These are phyloP conservation scores for Pythium sp. DNA, from an alignment of 352 stramenopile species.

Conservation along the genomic window DNA sequence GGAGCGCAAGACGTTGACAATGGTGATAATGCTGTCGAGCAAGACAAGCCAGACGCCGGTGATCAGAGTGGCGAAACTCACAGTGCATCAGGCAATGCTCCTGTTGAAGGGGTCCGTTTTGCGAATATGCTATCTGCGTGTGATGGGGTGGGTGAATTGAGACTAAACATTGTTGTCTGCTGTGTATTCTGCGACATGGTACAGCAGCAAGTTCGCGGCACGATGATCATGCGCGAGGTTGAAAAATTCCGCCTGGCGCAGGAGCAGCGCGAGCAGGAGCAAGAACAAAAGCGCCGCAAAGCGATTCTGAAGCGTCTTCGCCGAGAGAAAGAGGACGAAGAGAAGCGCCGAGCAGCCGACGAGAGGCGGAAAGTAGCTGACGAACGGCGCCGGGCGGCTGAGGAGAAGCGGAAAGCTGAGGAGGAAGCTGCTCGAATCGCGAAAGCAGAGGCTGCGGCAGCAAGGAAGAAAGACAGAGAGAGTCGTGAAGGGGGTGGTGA, in stretches of 20 bases:
- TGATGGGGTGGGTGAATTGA: neutral
- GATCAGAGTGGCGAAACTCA: neutral
- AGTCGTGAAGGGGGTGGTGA: neutral
- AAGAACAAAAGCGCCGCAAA: constrained; percentile 29
- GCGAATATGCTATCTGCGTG: neutral
- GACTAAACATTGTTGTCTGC: neutral
- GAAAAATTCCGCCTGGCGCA: constrained; percentile 46
- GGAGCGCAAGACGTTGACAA: neutral
- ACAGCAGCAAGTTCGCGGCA: constrained; percentile 29
- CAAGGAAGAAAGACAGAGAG: constrained; percentile 10
- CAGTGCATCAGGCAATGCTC: constrained; percentile 4
- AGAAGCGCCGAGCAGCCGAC: constrained; percentile 14
- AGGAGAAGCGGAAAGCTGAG: constrained; percentile 1
- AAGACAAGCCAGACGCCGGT: neutral
- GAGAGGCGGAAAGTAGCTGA: constrained; percentile 14
- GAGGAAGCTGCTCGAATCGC: constrained; percentile 7
- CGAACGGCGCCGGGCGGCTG: constrained; percentile 4
- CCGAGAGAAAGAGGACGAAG: constrained; percentile 26
- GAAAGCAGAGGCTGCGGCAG: constrained; percentile 5
- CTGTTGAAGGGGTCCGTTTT: constrained; percentile 15
- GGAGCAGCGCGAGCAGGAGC: constrained; percentile 35
- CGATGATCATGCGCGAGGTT: constrained; percentile 45
- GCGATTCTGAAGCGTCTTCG: constrained; percentile 28
- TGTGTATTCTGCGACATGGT: neutral
- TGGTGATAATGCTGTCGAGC: constrained; percentile 3